phyloP scores from a whole-genome alignment of 352 stramenopile genomes.

The Aphanomyces invadans region DNA sequence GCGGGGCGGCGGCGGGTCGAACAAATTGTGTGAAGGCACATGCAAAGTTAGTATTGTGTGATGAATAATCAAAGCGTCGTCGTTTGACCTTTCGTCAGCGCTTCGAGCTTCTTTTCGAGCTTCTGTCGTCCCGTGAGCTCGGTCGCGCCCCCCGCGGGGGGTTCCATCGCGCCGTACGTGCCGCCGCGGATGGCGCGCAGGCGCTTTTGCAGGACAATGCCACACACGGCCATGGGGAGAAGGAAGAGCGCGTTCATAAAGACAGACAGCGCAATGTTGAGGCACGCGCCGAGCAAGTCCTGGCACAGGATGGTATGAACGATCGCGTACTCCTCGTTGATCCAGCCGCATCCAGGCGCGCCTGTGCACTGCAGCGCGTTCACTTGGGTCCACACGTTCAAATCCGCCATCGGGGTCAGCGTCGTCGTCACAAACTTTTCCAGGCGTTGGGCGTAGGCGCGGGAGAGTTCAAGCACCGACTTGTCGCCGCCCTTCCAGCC shows the following conservation, averaged over 20 bases:
- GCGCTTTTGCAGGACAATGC: constrained; percentile 69
- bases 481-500: not conserved
- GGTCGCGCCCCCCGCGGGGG: not conserved
- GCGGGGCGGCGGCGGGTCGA: too few species aligned
- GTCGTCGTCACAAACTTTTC: constrained; percentile 53
- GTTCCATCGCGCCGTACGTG: constrained; percentile 19
- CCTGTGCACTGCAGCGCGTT: constrained; percentile 44
- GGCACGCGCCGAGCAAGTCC: constrained; percentile 66
- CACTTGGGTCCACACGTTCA: constrained; percentile 38
- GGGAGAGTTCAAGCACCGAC: not conserved
- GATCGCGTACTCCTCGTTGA: constrained; percentile 75
- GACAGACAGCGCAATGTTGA: constrained; percentile 71
- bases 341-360: constrained; percentile 53
- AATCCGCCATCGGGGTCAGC: constrained; percentile 37
- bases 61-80: too few species aligned
- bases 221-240: constrained; percentile 59
- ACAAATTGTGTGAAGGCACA: too few species aligned
- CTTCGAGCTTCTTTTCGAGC: constrained; percentile 20
- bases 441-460: constrained; percentile 24
- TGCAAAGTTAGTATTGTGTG: too few species aligned
- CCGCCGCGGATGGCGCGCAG: constrained; percentile 68
- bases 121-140: constrained; percentile 13
- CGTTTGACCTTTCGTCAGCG: constrained; percentile 9
- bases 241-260: constrained; percentile 73
- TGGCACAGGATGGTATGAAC: constrained; percentile 64